phyloP scores from a whole-genome alignment of 148 eudicot genomes.

The Heliosperma pusillum region DNA sequence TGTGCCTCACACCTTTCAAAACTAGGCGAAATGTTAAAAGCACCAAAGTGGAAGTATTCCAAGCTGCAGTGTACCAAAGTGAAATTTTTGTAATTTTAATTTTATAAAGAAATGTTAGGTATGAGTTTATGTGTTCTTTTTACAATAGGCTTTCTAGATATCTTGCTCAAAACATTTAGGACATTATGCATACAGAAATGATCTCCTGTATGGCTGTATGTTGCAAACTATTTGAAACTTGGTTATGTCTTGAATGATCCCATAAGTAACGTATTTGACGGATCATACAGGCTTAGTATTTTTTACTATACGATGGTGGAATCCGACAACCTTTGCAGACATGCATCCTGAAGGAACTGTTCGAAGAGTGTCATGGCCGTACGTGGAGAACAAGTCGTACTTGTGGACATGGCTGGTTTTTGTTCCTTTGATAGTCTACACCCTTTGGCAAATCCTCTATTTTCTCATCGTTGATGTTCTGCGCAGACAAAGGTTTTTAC shows the following conservation, averaged over 20 bases:
- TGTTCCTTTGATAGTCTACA: conserved; percentile 81
- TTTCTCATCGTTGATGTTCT: conserved; percentile 83
- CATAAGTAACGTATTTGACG: conserved; percentile 10
- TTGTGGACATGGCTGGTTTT: conserved; percentile 86
- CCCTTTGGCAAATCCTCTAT: conserved; percentile 83
- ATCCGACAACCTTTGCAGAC: conserved; percentile 74
- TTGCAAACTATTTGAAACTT: not conserved
- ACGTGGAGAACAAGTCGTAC: conserved; percentile 59
- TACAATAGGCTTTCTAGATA: not conserved
- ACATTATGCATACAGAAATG: not conserved
- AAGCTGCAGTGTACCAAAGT: too few relatives aligned
- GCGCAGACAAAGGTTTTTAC: conserved; percentile 77
- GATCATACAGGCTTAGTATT: conserved; percentile 73
- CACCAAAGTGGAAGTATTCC: too few relatives aligned
- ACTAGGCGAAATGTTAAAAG: too few relatives aligned
- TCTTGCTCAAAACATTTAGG: not conserved
- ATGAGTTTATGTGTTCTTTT: too few relatives aligned
- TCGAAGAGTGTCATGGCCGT: conserved; percentile 74
- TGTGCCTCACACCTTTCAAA: too few relatives aligned
- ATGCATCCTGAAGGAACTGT: conserved; percentile 90
- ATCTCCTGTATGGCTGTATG: not conserved
- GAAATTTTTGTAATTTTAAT: not conserved
- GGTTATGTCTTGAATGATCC: not conserved
- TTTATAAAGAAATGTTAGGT: not conserved
- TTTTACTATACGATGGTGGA: conserved; percentile 98